Percentiles rank a stretch among this genome's conserved stretches.
phyloP scores from a whole-genome alignment of 1,284 basidiomycete species.

The Coriolopsis trogii region DNA sequence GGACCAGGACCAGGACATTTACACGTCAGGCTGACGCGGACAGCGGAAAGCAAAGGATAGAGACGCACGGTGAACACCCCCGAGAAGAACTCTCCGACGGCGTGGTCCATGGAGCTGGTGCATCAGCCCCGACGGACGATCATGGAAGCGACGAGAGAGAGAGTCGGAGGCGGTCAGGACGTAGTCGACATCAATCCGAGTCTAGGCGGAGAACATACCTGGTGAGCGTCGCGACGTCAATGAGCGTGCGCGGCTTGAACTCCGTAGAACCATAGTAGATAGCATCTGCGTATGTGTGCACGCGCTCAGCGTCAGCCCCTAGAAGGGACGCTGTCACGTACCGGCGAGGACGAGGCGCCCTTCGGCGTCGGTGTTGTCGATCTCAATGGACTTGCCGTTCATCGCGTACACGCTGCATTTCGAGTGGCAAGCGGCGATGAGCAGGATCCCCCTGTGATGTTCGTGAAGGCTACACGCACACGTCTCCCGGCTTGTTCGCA shows the following conservation, averaged over 20 bases:
- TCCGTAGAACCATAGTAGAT: conserved; percentile 83
- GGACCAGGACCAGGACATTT: no score
- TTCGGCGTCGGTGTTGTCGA: conserved; percentile 91
- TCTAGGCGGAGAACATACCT: no score
- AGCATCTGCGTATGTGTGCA: conserved; percentile 59
- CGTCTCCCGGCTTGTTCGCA: conserved; percentile 88
- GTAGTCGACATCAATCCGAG: no score
- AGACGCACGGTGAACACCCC: conserved; percentile 77
- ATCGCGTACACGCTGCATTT: conserved; percentile 76
- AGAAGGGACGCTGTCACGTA: no score
- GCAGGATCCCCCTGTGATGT: no score
- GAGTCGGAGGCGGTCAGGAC: no score
- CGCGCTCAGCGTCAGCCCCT: no score
- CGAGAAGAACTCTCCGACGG: conserved; percentile 75
- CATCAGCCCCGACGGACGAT: no score
- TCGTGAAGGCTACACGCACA: no score
- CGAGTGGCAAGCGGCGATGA: no score
- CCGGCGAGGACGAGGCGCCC: conserved; percentile 80
- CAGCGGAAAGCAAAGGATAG: neutral
- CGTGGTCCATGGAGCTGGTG: conserved; percentile 63
- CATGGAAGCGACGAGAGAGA: no score
- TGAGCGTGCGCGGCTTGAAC: conserved; percentile 81
- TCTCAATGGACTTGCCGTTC: conserved; percentile 88
- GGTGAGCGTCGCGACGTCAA: conserved; percentile 85
- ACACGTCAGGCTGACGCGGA: neutral